phyloP scores from a whole-genome alignment of 805 yeast genomes.

The Schwanniomyces pseudopolymorphus region DNA sequence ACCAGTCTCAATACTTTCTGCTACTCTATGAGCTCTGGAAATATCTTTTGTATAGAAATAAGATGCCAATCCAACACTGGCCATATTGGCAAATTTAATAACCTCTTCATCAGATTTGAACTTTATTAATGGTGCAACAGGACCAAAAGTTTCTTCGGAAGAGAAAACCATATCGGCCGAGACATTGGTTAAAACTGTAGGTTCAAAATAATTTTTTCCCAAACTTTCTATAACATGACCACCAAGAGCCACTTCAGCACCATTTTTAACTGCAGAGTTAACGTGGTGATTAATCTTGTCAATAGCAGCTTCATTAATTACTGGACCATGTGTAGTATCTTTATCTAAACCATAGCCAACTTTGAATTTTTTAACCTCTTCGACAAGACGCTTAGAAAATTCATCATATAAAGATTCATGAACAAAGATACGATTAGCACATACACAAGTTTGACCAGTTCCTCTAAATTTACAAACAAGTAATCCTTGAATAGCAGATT shows the following conservation, averaged over 20 bases:
- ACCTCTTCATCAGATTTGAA: constrained; percentile 47
- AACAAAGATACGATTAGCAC: constrained; percentile 46
- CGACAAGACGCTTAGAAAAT: constrained; percentile 37
- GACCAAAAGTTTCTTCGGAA: constrained; percentile 53
- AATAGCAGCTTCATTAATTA: constrained; percentile 52
- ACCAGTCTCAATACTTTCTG: constrained; percentile 53
- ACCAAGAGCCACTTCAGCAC: constrained; percentile 50
- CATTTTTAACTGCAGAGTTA: constrained; percentile 49
- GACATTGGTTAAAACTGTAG: constrained; percentile 50
- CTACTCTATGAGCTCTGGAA: constrained; percentile 14
- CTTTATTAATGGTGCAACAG: constrained; percentile 45
- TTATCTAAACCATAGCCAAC: constrained; percentile 47
- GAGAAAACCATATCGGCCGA: constrained; percentile 40
- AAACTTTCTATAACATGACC: constrained; percentile 32
- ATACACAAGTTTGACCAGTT: constrained; percentile 49
- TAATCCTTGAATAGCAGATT: constrained; percentile 51
- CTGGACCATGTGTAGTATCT: constrained; percentile 52
- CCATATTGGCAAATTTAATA: constrained; percentile 40
- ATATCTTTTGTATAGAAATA: constrained; percentile 40
- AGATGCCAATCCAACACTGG: constrained; percentile 48
- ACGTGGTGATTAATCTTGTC: constrained; percentile 42
- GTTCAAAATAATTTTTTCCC: constrained; percentile 37
- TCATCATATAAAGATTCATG: constrained; percentile 44
- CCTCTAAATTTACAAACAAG: constrained; percentile 46
- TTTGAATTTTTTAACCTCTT: constrained; percentile 30